Percentiles rank a stretch among this genome's conserved stretches.
Conservation (phyloP, 2,329 filamentous ascomycete species). For the Thielaviopsis ethacetica region DNA sequence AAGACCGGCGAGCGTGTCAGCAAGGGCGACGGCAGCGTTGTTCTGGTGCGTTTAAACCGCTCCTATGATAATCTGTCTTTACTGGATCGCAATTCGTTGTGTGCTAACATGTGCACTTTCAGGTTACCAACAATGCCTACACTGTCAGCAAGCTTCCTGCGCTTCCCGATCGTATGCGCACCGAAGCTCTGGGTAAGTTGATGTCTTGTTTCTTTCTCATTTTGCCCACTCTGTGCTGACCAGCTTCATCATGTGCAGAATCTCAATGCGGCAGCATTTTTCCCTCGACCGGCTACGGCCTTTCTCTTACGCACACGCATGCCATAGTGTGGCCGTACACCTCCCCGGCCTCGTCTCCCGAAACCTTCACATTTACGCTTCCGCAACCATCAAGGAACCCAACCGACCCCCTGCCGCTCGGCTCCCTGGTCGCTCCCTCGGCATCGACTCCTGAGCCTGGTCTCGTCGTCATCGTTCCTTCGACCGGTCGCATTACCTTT, state of each 20-base stretch:
- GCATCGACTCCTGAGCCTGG: constrained; percentile 68
- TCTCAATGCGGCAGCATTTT: constrained; percentile 51
- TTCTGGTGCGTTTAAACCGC: constrained; percentile 36
- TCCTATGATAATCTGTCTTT: constrained; percentile 4
- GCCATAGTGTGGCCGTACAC: constrained; percentile 87
- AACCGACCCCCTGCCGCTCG: constrained; percentile 62
- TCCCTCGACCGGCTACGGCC: constrained; percentile 52
- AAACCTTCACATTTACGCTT: constrained; percentile 66
- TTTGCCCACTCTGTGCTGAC: background rate
- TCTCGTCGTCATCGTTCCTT: constrained; percentile 70
- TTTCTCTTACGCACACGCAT: constrained; percentile 64
- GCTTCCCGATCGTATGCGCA: constrained; percentile 60
- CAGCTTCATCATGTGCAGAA: constrained; percentile 24
- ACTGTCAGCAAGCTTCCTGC: constrained; percentile 71
- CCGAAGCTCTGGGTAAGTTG: constrained; percentile 45
- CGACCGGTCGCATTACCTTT: constrained; percentile 71
- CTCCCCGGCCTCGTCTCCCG: constrained; percentile 47
- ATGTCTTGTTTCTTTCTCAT: background rate
- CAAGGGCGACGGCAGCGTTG: constrained; percentile 51
- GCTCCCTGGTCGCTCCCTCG: constrained; percentile 64
- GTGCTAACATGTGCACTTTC: constrained; percentile 12
- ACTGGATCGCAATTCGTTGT: background rate
- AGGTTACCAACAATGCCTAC: constrained; percentile 77
- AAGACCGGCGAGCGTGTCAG: constrained; percentile 44
- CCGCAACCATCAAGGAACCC: constrained; percentile 52